These are phyloP conservation scores for Pseudisothecium myosuroides DNA, from an alignment of 225 moss, liverwort and hornwort species.

Conservation along the genomic window DNA sequence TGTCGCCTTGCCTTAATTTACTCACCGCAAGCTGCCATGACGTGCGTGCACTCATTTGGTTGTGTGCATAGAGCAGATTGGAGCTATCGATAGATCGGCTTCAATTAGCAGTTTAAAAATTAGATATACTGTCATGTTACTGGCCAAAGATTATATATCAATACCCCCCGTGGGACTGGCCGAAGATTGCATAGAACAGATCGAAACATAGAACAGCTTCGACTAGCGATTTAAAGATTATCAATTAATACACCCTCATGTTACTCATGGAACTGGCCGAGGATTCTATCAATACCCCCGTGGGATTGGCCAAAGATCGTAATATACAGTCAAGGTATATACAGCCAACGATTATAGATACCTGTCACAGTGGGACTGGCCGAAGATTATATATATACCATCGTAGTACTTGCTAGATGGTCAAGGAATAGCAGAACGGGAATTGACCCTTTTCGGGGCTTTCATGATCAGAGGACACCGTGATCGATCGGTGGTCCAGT, in stretches of 20 bases:
- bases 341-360: not conserved
- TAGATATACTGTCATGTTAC: not conserved
- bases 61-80: slow-evolving; percentile 29
- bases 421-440: not conserved
- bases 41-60: not conserved
- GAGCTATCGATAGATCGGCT: not conserved
- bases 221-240: not conserved
- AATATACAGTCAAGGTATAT: not conserved
- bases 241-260: not conserved
- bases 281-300: not conserved
- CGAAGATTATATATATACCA: not conserved
- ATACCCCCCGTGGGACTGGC: not conserved
- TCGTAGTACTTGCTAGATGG: not conserved
- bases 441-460: not conserved
- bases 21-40: slow-evolving; percentile 34
- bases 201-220: not conserved
- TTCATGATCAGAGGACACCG: not conserved
- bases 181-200: slow-evolving; percentile 7
- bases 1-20: not conserved
- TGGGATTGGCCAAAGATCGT: not conserved
- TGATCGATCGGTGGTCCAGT: not conserved
- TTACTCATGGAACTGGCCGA: not conserved
- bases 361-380: not conserved
- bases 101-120: not conserved
- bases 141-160: not conserved